Conservation (phyloP, 345 rosid species). For the Lepidium africanum region DNA sequence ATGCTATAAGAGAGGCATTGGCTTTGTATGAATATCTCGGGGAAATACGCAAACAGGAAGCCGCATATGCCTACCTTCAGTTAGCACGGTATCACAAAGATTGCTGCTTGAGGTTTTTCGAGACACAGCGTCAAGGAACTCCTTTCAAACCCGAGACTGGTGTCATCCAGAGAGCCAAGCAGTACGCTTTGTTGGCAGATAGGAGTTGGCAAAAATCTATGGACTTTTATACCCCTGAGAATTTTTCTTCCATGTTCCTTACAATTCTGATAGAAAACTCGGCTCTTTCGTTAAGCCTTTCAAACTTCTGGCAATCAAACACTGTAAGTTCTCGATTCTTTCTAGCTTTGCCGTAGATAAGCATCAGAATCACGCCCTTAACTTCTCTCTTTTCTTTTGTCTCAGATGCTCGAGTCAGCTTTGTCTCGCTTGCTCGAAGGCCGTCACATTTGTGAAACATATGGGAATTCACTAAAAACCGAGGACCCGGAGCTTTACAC, state of each 20-base stretch:
- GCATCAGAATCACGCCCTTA: neutral
- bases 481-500: slow-evolving; percentile 40
- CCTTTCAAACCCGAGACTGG: slow-evolving; percentile 41
- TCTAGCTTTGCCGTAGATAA: neutral
- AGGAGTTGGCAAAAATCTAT: slow-evolving; percentile 77
- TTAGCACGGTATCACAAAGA: slow-evolving; percentile 84
- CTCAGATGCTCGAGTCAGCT: slow-evolving; percentile 77
- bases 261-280: slow-evolving; percentile 70
- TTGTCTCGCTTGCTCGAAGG: slow-evolving; percentile 63
- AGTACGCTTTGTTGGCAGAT: slow-evolving; percentile 79
- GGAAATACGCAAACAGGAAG: slow-evolving; percentile 75
- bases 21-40: slow-evolving; percentile 73
- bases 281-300: slow-evolving; percentile 48
- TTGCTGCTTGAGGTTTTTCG: slow-evolving; percentile 61
- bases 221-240: slow-evolving; percentile 65
- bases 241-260: slow-evolving; percentile 72
- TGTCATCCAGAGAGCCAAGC: slow-evolving; percentile 58
- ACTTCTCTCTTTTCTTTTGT: neutral
- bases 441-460: slow-evolving; percentile 33
- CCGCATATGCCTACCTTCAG: slow-evolving; percentile 79
- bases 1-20: slow-evolving; percentile 86
- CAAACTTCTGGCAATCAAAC: slow-evolving; percentile 44
- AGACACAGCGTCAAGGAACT: slow-evolving; percentile 32
- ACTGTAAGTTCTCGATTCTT: slow-evolving; percentile 35
- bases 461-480: slow-evolving; percentile 28